Percentiles rank a stretch among this genome's conserved stretches.
Conservation (phyloP, 495 filamentous ascomycete species). For the Penicillium cataractarum region DNA sequence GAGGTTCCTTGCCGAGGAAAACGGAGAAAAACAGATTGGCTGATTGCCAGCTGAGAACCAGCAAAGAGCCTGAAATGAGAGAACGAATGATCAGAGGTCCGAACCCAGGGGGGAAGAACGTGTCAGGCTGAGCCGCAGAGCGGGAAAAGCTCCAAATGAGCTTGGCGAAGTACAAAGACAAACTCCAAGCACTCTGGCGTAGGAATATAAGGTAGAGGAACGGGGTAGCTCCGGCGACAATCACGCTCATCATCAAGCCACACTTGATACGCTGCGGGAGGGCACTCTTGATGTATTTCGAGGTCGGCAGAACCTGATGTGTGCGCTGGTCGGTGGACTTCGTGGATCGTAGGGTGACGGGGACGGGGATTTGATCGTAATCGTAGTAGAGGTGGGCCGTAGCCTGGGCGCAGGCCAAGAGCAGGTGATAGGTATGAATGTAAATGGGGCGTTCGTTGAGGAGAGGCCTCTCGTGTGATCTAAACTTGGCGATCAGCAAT, state of each 20-base stretch:
- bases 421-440: constrained; percentile 68
- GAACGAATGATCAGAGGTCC: constrained; percentile 61
- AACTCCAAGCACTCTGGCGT: constrained; percentile 65
- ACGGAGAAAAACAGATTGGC: constrained; percentile 75
- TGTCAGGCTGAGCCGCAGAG: constrained; percentile 61
- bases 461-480: constrained; percentile 68
- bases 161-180: constrained; percentile 67
- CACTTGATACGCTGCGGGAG: constrained; percentile 29
- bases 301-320: constrained; percentile 37
- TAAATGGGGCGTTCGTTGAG: constrained; percentile 89
- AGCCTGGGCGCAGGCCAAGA: constrained; percentile 71
- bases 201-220: constrained; percentile 68
- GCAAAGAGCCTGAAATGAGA: constrained; percentile 63
- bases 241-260: constrained; percentile 45
- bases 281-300: constrained; percentile 36
- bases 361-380: constrained; percentile 69
- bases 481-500: constrained; percentile 27
- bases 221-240: constrained; percentile 48
- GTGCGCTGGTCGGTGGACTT: constrained; percentile 42
- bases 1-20: constrained; percentile 76
- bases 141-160: constrained; percentile 74
- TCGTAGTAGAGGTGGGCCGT: constrained; percentile 71
- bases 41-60: constrained; percentile 73
- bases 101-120: constrained; percentile 58
- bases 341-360: constrained; percentile 41